Evolutionary conservation across 2,329 filamentous ascomycete species (phyloP).

Genomic region (Colletotrichum karsti): DNA sequence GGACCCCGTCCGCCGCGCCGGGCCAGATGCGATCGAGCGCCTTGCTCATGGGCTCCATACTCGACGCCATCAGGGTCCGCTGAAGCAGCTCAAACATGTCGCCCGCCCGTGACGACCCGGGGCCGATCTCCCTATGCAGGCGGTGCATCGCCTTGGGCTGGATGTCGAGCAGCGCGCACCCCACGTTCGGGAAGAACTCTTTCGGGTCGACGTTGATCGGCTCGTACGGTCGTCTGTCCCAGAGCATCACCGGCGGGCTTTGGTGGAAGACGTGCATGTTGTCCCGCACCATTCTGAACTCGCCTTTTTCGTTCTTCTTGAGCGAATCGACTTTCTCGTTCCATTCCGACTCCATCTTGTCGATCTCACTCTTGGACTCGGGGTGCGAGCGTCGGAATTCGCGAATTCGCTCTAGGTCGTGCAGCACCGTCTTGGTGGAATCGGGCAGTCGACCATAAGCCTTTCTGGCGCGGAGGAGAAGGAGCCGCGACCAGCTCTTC

Average conservation of each 20-base stretch:
- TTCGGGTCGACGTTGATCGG: conserved; percentile 64
- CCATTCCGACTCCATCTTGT: conserved; percentile 42
- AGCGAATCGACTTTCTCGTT: conserved; percentile 41
- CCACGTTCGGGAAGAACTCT: conserved; percentile 74
- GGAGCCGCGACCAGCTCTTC: conserved; percentile 33
- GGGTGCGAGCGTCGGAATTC: conserved; percentile 33
- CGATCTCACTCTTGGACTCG: conserved; percentile 35
- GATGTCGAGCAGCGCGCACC: conserved; percentile 71
- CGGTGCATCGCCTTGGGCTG: conserved; percentile 65
- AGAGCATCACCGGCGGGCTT: conserved; percentile 63
- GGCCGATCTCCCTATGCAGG: conserved; percentile 55
- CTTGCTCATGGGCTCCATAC: conserved; percentile 45
- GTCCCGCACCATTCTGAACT: conserved; percentile 56
- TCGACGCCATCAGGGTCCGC: conserved; percentile 45
- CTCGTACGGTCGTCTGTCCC: conserved; percentile 77
- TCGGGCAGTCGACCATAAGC: too few relatives aligned
- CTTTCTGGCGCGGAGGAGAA: conserved; percentile 37
- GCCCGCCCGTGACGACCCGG: conserved; percentile 47
- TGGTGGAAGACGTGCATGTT: conserved; percentile 61
- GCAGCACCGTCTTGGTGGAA: too few relatives aligned
- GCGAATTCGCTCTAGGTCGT: conserved; percentile 43
- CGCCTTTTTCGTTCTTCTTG: conserved; percentile 41
- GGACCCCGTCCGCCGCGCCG: conserved; percentile 65
- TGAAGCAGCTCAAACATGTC: conserved; percentile 64
- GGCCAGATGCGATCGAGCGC: conserved; percentile 64